Evolutionary conservation across 2,329 filamentous ascomycete genomes (phyloP).

Genomic region (Fusarium aywerte): DNA sequence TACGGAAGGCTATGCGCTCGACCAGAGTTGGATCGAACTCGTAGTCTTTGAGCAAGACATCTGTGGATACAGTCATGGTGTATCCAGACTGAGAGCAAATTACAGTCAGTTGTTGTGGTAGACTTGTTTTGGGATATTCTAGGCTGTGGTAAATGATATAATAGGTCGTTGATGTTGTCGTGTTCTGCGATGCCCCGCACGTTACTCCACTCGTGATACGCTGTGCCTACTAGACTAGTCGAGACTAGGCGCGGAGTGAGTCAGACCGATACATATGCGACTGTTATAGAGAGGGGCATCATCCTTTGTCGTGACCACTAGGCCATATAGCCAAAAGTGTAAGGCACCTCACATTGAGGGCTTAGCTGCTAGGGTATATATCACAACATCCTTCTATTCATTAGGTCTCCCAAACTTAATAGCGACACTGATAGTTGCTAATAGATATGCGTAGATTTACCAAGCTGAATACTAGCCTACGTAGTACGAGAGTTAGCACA

Average conservation of each 20-base stretch:
- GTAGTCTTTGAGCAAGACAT: slow-evolving; percentile 46
- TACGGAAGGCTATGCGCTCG: slow-evolving; percentile 45
- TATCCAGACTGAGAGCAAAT: accelerated
- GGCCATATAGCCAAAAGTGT: too few relatives aligned
- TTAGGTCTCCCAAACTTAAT: too few relatives aligned
- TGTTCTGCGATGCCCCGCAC: background rate
- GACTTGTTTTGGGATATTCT: accelerated
- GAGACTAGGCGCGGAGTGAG: background rate
- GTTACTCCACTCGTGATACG: background rate
- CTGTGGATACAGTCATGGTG: slow-evolving; percentile 37
- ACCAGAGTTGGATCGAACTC: slow-evolving; percentile 36
- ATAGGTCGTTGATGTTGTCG: background rate
- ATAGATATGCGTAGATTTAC: too few relatives aligned
- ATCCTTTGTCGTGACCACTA: too few relatives aligned
- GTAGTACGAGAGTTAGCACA: too few relatives aligned
- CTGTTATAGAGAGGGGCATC: background rate
- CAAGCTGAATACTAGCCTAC: too few relatives aligned
- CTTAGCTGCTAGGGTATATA: too few relatives aligned
- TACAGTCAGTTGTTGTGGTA: accelerated
- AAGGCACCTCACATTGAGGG: too few relatives aligned
- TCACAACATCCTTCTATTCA: too few relatives aligned
- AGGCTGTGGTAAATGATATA: too few relatives aligned
- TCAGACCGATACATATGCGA: background rate
- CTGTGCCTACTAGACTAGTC: too few relatives aligned
- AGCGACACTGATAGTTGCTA: background rate